A percentile compares a stretch with the other conserved stretches of the same genome.
phyloP scores from a whole-genome alignment of 108 stramenopile genomes.

The Cyclostephanos invisitatus region DNA sequence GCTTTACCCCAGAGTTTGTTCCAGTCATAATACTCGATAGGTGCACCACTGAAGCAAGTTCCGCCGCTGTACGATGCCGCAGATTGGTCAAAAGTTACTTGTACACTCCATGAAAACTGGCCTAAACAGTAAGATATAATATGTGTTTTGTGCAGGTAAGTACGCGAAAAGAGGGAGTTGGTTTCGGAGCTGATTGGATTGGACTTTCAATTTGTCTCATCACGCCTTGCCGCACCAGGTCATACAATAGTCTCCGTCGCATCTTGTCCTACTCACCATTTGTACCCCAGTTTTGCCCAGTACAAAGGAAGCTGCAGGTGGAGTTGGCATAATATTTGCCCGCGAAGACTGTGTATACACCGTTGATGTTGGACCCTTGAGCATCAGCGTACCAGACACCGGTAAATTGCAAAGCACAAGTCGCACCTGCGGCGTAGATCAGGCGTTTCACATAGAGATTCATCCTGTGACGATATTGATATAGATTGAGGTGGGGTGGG shows the following conservation, averaged over 20 bases:
- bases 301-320: slow-evolving; percentile 2
- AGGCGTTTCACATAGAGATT: not conserved
- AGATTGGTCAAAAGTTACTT: slow-evolving; percentile 12
- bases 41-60: slow-evolving; percentile 16
- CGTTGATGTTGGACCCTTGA: slow-evolving; percentile 15
- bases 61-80: slow-evolving; percentile 8
- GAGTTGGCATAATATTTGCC: slow-evolving; percentile 15
- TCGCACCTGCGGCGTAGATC: not conserved
- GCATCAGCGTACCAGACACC: not conserved
- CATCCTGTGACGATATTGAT: not conserved
- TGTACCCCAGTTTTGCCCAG: slow-evolving; percentile 13
- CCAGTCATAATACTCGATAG: slow-evolving; percentile 25
- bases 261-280: slow-evolving; percentile 8
- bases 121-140: not conserved
- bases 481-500: too few species aligned
- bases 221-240: not conserved
- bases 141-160: not conserved
- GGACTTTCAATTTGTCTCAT: not conserved
- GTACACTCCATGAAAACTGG: slow-evolving; percentile 10
- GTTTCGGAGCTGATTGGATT: not conserved
- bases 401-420: not conserved
- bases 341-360: slow-evolving; percentile 5
- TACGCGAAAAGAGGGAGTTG: not conserved
- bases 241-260: not conserved
- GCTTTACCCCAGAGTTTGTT: slow-evolving; percentile 23